Evolutionary conservation across 225 moss, liverwort and hornwort species (phyloP), one percentile per base, ranked within the genome.

Genomic region (Sphagnum tenellum): DNA sequence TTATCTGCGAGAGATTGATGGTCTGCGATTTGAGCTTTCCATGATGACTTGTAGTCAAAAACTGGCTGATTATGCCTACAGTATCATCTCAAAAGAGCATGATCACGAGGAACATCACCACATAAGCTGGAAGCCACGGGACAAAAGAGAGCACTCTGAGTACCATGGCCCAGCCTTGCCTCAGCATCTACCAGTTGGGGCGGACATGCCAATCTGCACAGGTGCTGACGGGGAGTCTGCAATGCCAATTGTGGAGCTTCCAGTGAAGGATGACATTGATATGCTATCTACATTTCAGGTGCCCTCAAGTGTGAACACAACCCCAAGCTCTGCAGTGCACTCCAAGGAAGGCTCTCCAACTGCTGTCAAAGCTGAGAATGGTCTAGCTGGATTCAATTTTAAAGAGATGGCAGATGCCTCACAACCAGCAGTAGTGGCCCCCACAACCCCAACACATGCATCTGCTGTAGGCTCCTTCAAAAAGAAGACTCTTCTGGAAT

Each of bases 31-130:
- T 50, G 92, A 93, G 67, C 53, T 88, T 4, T 88, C 89, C 46
- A 89, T 93, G 87, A 86, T 84, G 67, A 76, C 81, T 48, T 86
- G 93, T 64, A 93, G 93, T 71, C 76, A 88, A 45, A 79, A 88
- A 45, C 83, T 93, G 60, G 93, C 78, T 50, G 79, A 80, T 64
- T 74, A 85, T 48, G 89, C 93, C 2, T 93, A 86, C 10, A 81
- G 76, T 68, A 88, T 93, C 2, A 67, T 93, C 48, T 79, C 83
- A 9, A 83, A 79, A 69, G 81, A 89, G 63, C 83, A 89, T 64
- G 76, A 77, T 8, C 87, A 93, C 71, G 93, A 93, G 58, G 88
- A 89, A 5, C 93, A 89, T 76, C 84, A 90, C 65, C 86, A 86
- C 66, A 81, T 82, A 0, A 93, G 78, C 52, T 88, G 88, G 88